phyloP scores from a whole-genome alignment of 306 rosid species.

The Glycine tomentella region DNA sequence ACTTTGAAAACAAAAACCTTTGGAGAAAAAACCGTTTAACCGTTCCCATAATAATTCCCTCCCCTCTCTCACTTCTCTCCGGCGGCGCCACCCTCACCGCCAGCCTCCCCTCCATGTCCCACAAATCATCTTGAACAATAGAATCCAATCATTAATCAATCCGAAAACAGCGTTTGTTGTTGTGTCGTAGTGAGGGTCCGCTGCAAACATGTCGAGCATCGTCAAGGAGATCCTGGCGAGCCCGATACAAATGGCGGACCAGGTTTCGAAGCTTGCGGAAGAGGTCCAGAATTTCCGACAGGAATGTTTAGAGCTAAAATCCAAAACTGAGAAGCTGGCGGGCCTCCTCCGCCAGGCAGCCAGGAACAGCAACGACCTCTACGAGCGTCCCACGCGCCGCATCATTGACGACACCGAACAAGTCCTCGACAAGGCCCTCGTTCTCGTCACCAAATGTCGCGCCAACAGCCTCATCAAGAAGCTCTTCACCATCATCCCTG shows the following conservation, averaged over 20 bases:
- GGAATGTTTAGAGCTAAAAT: conserved; percentile 73
- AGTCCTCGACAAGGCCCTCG: conserved; percentile 71
- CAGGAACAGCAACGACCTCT: conserved; percentile 72
- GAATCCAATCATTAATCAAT: too few species aligned
- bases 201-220: conserved; percentile 62
- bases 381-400: conserved; percentile 81
- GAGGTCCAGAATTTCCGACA: conserved; percentile 63
- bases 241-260: conserved; percentile 88
- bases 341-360: conserved; percentile 82
- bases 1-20: neutral
- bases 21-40: conserved; percentile 58
- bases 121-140: too few species aligned
- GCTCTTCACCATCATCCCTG: conserved; percentile 76
- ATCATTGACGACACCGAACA: conserved; percentile 82
- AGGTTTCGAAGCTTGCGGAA: conserved; percentile 64
- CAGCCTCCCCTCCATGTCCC: too few species aligned
- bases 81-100: conserved; percentile 38
- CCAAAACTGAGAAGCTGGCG: conserved; percentile 77
- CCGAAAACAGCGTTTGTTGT: too few species aligned
- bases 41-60: conserved; percentile 37
- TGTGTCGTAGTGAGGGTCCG: conserved; percentile 10
- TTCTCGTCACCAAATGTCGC: conserved; percentile 70
- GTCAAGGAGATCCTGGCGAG: conserved; percentile 87
- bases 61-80: neutral
- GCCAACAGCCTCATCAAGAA: conserved; percentile 63